Evolutionary conservation across 139 green algal genomes (phyloP), one percentile per base, ranked within the genome.

Genomic region (Ostreobium quekettii): DNA sequence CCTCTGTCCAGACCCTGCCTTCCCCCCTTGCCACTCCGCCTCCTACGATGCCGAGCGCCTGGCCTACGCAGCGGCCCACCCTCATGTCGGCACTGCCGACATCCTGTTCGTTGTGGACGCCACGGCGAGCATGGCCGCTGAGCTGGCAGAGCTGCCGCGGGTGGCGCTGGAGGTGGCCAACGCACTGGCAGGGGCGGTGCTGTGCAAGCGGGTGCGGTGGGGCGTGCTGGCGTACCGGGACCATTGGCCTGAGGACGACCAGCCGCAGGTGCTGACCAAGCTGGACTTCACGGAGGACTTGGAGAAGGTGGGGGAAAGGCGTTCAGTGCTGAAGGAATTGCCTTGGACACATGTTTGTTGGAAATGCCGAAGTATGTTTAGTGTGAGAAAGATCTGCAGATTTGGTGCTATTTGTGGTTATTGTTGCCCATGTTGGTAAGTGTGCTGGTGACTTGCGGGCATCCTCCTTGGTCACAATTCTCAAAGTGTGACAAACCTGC

Each of bases 221-320:
- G 59, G 28, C 7, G 59, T 66, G 24, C 7, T 66, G 19, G 59
- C 59, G 32, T 66, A 66, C 30, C 19, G 59, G 32, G 59, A 66
- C 32, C 59, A 66, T 66, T 8, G 32, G 7, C 59, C 59, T 6
- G 59, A 66, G 32, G 59, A 66, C 26, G 59, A 66, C 28, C 24
- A 66, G 19, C n/a, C 28, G 32, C 47, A 48, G 32, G 7, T 66
- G 19, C 30, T 66, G 30, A 66, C 32, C 24, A 66, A 42, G 26
- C 30, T 39, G 7, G 59, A 66, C 59, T 46, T 66, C 59, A 66
- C 59, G 7, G 59, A 66, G 30, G 32, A 66, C 30, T 11, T 66
- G 46, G 59, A 66, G 6, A 39, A 47, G 7, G 32, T 66, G 42
- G 42, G 42, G 42, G 42, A 19, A 53, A 53, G 19, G 42, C 15